A percentile compares a stretch with the other conserved stretches of the same genome.
Evolutionary conservation across 164 flowering plant species (phyloP).

Genomic region (Euptelea pleiosperma): DNA sequence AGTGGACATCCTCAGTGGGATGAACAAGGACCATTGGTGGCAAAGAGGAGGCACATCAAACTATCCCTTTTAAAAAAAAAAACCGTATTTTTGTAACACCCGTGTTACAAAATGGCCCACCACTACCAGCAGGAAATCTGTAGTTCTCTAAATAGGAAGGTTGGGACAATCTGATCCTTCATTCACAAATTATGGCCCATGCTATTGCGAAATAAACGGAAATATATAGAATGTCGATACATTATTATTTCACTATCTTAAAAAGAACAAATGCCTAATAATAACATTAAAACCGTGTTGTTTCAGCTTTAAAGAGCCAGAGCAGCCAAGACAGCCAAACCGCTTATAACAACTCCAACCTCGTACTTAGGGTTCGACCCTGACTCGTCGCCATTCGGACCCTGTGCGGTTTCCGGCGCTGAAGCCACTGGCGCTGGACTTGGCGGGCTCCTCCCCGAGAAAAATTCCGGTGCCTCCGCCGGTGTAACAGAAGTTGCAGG

Average conservation of each 20-base stretch:
- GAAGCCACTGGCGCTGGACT: conserved; percentile 17
- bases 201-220: not conserved
- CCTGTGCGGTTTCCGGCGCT: conserved; percentile 30
- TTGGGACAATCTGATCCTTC: too few species aligned
- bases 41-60: too few species aligned
- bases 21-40: too few species aligned
- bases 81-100: too few species aligned
- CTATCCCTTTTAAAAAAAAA: too few species aligned
- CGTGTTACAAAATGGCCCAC: too few species aligned
- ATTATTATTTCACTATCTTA: not conserved
- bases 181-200: too few species aligned
- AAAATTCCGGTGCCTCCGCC: conserved; percentile 20
- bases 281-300: too few species aligned
- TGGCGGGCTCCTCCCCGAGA: conserved; percentile 30
- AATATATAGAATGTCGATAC: not conserved
- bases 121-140: too few species aligned
- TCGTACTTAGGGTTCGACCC: conserved; percentile 23
- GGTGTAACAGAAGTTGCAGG: conserved; percentile 38
- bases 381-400: conserved; percentile 33
- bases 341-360: conserved; percentile 21
- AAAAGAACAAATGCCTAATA: not conserved
- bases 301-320: conserved; percentile 24
- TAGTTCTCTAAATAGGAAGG: too few species aligned
- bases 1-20: too few species aligned
- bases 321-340: conserved; percentile 29